A percentile compares a stretch with the other conserved stretches of the same genome.
Conservation (phyloP, 140 eudicot species). For the Flaveria floridana region DNA sequence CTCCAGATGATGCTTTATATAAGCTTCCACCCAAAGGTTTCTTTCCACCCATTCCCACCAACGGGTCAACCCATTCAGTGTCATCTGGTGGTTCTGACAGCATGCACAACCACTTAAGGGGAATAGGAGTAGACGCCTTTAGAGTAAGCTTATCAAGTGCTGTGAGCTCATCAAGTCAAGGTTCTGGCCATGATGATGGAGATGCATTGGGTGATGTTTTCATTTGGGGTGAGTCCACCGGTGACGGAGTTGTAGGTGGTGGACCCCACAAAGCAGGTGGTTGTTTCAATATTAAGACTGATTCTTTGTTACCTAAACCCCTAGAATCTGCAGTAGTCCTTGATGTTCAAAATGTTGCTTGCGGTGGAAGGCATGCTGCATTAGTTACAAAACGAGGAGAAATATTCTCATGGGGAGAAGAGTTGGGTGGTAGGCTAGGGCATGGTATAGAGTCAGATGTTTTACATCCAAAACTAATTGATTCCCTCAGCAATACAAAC, state of each 20-base stretch:
- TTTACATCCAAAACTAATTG: slow-evolving; percentile 70
- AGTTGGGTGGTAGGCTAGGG: slow-evolving; percentile 80
- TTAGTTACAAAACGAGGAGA: slow-evolving; percentile 89
- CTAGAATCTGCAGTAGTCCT: slow-evolving; percentile 77
- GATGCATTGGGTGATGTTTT: slow-evolving; percentile 82
- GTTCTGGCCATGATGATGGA: slow-evolving; percentile 74
- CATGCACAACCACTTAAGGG: slow-evolving; percentile 45
- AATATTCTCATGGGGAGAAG: slow-evolving; percentile 91
- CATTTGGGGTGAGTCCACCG: slow-evolving; percentile 87
- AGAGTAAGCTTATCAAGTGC: slow-evolving; percentile 92
- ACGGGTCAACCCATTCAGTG: slow-evolving; percentile 37
- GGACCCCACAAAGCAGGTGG: slow-evolving; percentile 43
- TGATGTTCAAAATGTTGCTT: slow-evolving; percentile 69
- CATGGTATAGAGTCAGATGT: slow-evolving; percentile 77
- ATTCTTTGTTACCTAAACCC: slow-evolving; percentile 70
- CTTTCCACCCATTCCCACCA: slow-evolving; percentile 40
- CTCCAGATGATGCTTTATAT: slow-evolving; percentile 56
- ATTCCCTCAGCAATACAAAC: slow-evolving; percentile 54
- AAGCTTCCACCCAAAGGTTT: slow-evolving; percentile 55
- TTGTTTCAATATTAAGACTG: slow-evolving; percentile 42
- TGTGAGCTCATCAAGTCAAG: slow-evolving; percentile 92
- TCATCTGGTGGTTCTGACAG: slow-evolving; percentile 52
- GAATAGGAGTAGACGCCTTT: slow-evolving; percentile 55
- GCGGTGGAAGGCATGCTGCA: slow-evolving; percentile 77
- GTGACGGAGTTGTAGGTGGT: slow-evolving; percentile 66